These are phyloP conservation scores for Backusella sp. DNA, from an alignment of 192 early-diverging fungal species.

Conservation along the genomic window DNA sequence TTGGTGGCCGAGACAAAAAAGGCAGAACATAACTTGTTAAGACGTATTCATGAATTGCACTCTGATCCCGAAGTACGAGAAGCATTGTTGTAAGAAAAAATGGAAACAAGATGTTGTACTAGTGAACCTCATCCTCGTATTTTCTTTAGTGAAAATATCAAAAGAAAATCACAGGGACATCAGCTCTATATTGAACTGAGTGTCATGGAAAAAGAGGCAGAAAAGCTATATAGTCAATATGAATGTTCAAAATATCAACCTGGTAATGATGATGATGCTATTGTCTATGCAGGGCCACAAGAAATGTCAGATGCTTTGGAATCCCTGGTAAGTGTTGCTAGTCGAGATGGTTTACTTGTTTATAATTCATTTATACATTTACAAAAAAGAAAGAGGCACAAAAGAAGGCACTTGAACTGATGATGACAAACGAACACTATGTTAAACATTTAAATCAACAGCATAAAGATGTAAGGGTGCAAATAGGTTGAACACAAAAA, in stretches of 20 bases:
- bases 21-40: neutral
- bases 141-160: neutral
- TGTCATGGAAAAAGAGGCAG: neutral
- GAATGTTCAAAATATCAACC: neutral
- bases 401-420: neutral
- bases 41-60: neutral
- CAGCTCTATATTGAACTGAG: neutral
- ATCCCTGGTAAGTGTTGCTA: conserved; percentile 1
- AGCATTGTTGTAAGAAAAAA: neutral
- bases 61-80: neutral
- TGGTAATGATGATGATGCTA: neutral
- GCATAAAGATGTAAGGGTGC: neutral
- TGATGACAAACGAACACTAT: neutral
- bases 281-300: neutral
- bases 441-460: neutral
- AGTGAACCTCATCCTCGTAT: neutral
- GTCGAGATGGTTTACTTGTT: too few relatives aligned
- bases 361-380: too few relatives aligned
- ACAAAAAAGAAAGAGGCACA: neutral
- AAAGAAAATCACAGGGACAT: neutral
- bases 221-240: neutral
- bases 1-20: neutral
- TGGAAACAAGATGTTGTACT: neutral
- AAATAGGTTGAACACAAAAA: too few relatives aligned
- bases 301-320: neutral